Conservation (phyloP, 2,329 filamentous ascomycete genomes). For the Tolypocladium paradoxum region DNA sequence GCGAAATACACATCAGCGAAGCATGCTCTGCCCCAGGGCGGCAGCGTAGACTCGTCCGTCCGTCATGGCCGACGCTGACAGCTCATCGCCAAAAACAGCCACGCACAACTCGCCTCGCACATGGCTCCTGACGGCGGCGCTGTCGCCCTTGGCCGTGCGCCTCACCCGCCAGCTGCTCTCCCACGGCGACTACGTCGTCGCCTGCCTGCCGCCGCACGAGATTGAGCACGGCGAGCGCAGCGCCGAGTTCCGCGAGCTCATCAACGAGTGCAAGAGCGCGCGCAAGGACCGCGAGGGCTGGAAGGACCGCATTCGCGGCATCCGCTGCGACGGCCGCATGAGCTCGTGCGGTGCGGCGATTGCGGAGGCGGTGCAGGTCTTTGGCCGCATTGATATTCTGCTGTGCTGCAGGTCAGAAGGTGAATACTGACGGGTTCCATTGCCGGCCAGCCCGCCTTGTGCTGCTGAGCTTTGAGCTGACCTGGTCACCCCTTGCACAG, state of each 20-base stretch:
- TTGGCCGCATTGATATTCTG: slow-evolving; percentile 81
- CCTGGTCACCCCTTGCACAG: slow-evolving; percentile 27
- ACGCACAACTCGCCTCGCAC: slow-evolving; percentile 69
- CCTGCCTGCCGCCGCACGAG: slow-evolving; percentile 69
- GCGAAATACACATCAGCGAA: background rate
- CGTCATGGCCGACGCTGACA: slow-evolving; percentile 19
- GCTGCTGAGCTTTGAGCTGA: slow-evolving; percentile 3
- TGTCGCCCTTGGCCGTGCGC: slow-evolving; percentile 75
- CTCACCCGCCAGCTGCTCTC: slow-evolving; percentile 70
- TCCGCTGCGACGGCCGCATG: slow-evolving; percentile 53
- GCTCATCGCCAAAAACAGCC: slow-evolving; percentile 28
- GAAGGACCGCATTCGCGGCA: slow-evolving; percentile 63
- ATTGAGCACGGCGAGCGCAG: slow-evolving; percentile 68
- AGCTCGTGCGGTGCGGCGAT: slow-evolving; percentile 74
- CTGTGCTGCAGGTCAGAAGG: slow-evolving; percentile 84
- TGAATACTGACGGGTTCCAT: slow-evolving; percentile 22
- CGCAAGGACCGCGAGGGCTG: slow-evolving; percentile 62
- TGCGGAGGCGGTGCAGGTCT: slow-evolving; percentile 73
- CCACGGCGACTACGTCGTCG: slow-evolving; percentile 87
- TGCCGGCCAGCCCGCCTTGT: background rate
- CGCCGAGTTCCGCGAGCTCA: slow-evolving; percentile 68
- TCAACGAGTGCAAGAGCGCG: slow-evolving; percentile 55
- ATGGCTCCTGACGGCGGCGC: slow-evolving; percentile 84
- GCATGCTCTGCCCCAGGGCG: background rate
- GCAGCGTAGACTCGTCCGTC: background rate